phyloP scores from a whole-genome alignment of 192 early-diverging fungal species.

The Kickxella alabastrina region DNA sequence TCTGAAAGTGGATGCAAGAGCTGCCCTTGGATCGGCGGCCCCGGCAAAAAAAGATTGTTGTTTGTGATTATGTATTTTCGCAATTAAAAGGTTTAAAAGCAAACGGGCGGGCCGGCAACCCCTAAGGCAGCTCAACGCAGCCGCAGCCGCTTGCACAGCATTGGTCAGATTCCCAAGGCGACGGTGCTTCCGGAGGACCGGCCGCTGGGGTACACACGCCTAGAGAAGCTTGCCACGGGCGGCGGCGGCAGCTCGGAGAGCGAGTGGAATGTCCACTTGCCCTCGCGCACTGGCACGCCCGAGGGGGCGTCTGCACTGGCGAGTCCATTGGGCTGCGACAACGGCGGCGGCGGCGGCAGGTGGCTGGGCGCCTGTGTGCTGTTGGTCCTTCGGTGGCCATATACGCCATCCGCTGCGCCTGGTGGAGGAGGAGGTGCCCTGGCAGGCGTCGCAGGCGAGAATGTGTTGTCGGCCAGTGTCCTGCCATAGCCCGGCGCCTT shows the following conservation, averaged over 20 bases:
- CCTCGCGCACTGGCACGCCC: conserved; percentile 37
- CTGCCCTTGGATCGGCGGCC: too few relatives aligned
- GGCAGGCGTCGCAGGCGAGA: conserved; percentile 16
- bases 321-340: conserved; percentile 2
- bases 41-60: too few relatives aligned
- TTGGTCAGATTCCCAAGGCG: conserved; percentile 17
- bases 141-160: too few relatives aligned
- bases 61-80: too few relatives aligned
- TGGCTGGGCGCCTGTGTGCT: conserved; percentile 22
- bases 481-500: conserved; percentile 15
- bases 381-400: conserved; percentile 18
- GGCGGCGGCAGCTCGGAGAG: conserved; percentile 28
- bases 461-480: conserved; percentile 4
- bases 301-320: not conserved
- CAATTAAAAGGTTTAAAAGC: too few relatives aligned
- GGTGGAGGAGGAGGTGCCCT: conserved; percentile 21
- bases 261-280: conserved; percentile 47
- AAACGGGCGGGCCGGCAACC: too few relatives aligned
- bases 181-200: conserved; percentile 34
- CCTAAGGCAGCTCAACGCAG: too few relatives aligned
- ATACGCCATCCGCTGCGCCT: not conserved
- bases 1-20: too few relatives aligned
- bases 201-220: conserved; percentile 39
- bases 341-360: conserved; percentile 31
- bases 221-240: conserved; percentile 9